These are phyloP conservation scores for Boeremia exigua DNA, from an alignment of 2,329 filamentous ascomycete species.

Conservation along the genomic window DNA sequence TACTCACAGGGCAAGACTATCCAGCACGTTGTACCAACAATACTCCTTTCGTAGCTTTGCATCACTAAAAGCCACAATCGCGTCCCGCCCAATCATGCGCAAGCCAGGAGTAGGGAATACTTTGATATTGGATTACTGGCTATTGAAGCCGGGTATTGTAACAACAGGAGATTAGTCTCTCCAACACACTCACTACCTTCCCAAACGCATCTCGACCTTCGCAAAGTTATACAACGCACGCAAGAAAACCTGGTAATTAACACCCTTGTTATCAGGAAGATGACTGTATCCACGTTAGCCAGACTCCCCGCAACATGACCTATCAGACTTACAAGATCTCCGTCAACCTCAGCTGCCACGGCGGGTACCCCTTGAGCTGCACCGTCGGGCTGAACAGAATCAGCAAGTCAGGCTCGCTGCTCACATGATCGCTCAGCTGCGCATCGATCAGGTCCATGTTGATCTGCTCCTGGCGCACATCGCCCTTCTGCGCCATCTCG, in stretches of 20 bases:
- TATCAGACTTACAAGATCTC: slow-evolving; percentile 77
- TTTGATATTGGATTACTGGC: background rate
- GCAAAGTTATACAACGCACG: slow-evolving; percentile 83
- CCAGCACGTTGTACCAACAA: too few relatives aligned
- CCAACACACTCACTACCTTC: slow-evolving; percentile 53
- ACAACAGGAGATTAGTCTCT: slow-evolving; percentile 6
- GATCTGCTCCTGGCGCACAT: slow-evolving; percentile 82
- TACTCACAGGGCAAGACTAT: too few relatives aligned
- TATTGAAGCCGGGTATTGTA: slow-evolving; percentile 24
- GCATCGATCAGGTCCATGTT: slow-evolving; percentile 85
- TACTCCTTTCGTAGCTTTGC: background rate
- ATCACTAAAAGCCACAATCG: background rate
- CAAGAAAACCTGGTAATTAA: slow-evolving; percentile 94
- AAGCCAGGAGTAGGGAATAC: background rate
- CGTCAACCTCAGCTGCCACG: slow-evolving; percentile 93
- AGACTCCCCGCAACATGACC: background rate
- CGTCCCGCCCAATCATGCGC: background rate
- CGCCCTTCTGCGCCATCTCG: slow-evolving; percentile 91
- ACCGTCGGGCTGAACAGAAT: slow-evolving; percentile 86
- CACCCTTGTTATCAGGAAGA: slow-evolving; percentile 75
- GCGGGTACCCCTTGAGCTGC: slow-evolving; percentile 88
- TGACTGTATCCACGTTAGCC: slow-evolving; percentile 40
- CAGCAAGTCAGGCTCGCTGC: slow-evolving; percentile 87
- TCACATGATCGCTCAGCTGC: slow-evolving; percentile 78
- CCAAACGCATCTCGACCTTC: slow-evolving; percentile 86